Evolutionary conservation across 345 rosid species (phyloP).

Genomic region (Pugionium dolabratum): DNA sequence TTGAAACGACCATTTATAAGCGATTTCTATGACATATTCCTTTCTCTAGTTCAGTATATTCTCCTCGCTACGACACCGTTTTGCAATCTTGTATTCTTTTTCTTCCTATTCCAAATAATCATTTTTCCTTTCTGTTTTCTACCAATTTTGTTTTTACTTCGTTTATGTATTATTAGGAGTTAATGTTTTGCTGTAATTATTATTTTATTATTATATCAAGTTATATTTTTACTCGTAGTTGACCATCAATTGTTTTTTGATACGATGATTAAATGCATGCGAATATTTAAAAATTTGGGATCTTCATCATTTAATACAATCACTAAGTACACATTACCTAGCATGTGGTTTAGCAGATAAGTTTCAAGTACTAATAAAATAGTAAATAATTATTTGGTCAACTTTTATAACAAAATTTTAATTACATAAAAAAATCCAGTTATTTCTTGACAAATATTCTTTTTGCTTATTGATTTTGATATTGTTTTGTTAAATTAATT

Average conservation of each 20-base stretch:
- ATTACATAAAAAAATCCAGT: neutral
- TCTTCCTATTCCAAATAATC: no score
- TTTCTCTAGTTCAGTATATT: constrained; percentile 33
- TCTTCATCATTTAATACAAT: constrained; percentile 10
- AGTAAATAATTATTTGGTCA: neutral
- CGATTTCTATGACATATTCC: constrained; percentile 40
- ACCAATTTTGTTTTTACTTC: constrained; percentile 14
- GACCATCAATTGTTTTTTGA: constrained; percentile 12
- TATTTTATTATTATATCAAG: constrained; percentile 11
- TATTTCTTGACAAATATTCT: neutral
- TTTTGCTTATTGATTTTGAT: neutral
- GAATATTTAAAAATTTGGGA: constrained; percentile 4
- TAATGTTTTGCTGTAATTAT: constrained; percentile 34
- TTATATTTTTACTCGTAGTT: constrained; percentile 14
- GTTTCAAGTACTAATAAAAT: neutral
- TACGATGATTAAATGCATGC: neutral
- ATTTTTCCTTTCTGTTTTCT: neutral
- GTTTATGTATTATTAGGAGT: constrained; percentile 21
- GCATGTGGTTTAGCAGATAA: constrained; percentile 15
- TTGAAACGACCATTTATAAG: constrained; percentile 32
- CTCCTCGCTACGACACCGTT: constrained; percentile 24
- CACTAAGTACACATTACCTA: neutral
- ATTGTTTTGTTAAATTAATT: no score
- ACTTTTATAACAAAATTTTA: neutral
- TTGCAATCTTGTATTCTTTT: neutral